phyloP scores from a whole-genome alignment of 2,329 filamentous ascomycete species.

The Helicocarpus griseus region DNA sequence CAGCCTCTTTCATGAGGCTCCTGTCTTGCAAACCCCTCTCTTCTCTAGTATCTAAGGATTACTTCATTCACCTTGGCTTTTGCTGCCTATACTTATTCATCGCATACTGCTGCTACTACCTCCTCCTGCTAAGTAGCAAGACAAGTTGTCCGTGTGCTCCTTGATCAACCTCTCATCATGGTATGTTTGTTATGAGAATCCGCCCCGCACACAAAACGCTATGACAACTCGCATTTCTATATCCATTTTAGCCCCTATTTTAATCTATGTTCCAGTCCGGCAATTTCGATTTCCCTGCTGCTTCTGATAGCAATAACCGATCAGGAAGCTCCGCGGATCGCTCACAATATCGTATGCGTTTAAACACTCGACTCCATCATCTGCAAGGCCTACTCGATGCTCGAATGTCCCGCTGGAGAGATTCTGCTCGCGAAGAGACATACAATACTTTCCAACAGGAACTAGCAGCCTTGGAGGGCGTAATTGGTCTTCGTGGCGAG shows the following conservation, averaged over 20 bases:
- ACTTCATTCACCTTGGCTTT: too few species aligned
- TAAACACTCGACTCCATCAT: slow-evolving; percentile 20
- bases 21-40: too few species aligned
- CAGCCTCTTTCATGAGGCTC: background rate
- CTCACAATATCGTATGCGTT: slow-evolving; percentile 10
- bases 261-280: slow-evolving; percentile 25
- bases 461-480: slow-evolving; percentile 10
- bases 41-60: too few species aligned
- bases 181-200: background rate
- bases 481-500: background rate
- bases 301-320: slow-evolving; percentile 20
- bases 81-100: background rate
- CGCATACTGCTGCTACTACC: background rate
- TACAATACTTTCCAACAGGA: slow-evolving; percentile 20
- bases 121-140: background rate
- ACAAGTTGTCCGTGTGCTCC: background rate
- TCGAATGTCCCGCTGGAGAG: background rate
- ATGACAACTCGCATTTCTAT: background rate
- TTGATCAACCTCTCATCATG: background rate
- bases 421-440: slow-evolving; percentile 23
- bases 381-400: slow-evolving; percentile 27
- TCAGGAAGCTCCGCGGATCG: slow-evolving; percentile 15
- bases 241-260: too few species aligned
- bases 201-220: background rate
- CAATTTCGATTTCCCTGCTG: slow-evolving; percentile 34